Base-by-base conservation (phyloP, 768 basidiomycete species). In the Punctularia strigosozonata region DNA sequence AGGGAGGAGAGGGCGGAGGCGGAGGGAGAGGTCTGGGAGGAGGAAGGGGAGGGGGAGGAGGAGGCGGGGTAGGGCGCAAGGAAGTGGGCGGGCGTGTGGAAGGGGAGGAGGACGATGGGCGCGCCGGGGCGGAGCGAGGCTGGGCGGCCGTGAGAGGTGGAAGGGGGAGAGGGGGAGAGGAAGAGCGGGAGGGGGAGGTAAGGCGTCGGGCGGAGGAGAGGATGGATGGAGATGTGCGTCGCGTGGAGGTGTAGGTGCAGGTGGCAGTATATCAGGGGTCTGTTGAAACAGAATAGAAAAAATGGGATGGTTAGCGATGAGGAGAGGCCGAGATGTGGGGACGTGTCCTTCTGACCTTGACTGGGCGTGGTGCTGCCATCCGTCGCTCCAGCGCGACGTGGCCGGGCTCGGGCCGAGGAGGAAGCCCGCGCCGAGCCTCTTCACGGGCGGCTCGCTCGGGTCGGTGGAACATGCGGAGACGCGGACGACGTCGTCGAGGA, bases 21-120 rank as follows among this genome's bases (percentile, higher is more conserved):
- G 49, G 84, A 88, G n/a, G 62, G 56, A 82, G 56, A 77, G 82
- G 3, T 84, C 83, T 2, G 85, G 82, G 4, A 71, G 75, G 22
- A 72, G 77, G 43, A 75, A 68, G 4, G 85, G 85, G 15, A 87
- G 65, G 3, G 88, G 63, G 75, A 64, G 6, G 74, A 73, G 22
- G 82, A 77, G 17, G 80, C 86, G 13, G 63, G 63, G 49, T 85
- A 88, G n/a, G 62, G 56, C n/a, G 75, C 65, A 28, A 87, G 61
- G 46, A 72, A 82, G 56, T 78, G 82, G 3, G 84, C 83, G 2
- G 85, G 82, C 4, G 71, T 75, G 22, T 72, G 77, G 43, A 75
- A 68, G 4, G 85, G 85, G 15, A 87, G 65, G 3, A 89, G 63
- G 7, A 64, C 68, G 37, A 88, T 76, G 6, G 83, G 82, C 8